A percentile compares a stretch with the other conserved stretches of the same genome.
phyloP scores from a whole-genome alignment of 164 flowering plant genomes.

The Kingdonia uniflora region DNA sequence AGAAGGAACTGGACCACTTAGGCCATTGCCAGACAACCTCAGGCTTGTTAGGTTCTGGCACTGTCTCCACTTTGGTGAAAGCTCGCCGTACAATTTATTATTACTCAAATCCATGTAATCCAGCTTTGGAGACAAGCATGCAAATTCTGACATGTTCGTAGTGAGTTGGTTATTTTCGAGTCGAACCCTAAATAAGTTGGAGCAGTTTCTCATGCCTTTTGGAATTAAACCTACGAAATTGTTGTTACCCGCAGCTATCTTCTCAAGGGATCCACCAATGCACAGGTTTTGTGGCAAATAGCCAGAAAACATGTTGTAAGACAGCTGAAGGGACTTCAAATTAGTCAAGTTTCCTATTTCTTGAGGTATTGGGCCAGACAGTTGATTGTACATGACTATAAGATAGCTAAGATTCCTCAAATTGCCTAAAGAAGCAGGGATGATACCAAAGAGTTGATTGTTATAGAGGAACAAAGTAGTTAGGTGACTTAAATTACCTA shows the following conservation, averaged over 20 bases:
- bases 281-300: too few relatives aligned
- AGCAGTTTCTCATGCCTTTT: background rate
- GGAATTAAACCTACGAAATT: slow-evolving; percentile 3
- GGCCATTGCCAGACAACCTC: background rate
- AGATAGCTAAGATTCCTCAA: slow-evolving; percentile 4
- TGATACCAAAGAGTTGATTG: too few relatives aligned
- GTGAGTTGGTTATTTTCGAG: too few relatives aligned
- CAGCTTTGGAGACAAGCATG: background rate
- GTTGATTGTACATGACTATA: too few relatives aligned
- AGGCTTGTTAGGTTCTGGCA: background rate
- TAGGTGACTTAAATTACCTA: too few relatives aligned
- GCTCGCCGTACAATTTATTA: slow-evolving; percentile 1
- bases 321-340: too few relatives aligned
- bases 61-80: background rate
- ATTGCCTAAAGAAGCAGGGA: too few relatives aligned
- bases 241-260: slow-evolving; percentile 2
- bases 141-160: too few relatives aligned
- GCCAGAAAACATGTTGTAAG: too few relatives aligned
- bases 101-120: background rate
- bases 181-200: too few relatives aligned
- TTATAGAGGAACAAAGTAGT: too few relatives aligned
- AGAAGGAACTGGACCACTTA: background rate
- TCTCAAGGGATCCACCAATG: background rate
- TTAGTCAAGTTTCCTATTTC: too few relatives aligned
- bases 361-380: background rate